phyloP scores from a whole-genome alignment of 306 rosid genomes.

The Abrus pulchellus region DNA sequence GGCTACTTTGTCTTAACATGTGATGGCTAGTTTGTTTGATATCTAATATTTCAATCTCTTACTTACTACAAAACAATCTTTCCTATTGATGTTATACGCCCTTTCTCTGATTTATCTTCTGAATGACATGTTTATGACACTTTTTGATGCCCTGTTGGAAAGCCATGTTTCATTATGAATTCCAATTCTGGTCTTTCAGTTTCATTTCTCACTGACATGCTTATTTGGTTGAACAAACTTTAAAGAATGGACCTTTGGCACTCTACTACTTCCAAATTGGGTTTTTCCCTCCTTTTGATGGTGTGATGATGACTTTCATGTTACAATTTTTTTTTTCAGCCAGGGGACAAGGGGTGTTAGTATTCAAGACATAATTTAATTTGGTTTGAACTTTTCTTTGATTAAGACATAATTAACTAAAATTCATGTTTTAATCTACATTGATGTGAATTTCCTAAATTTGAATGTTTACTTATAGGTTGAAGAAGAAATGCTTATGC shows the following conservation, averaged over 20 bases:
- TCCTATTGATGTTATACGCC: not conserved
- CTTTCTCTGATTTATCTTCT: not conserved
- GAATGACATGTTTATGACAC: not conserved
- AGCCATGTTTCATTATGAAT: not conserved
- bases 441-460: not conserved
- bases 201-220: not conserved
- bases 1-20: not conserved
- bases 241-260: not conserved
- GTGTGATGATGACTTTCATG: not conserved
- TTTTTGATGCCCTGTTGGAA: not conserved
- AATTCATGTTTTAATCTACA: constrained; percentile 1
- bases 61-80: not conserved
- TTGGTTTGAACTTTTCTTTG: constrained; percentile 6
- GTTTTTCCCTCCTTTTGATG: not conserved
- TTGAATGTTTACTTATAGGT: constrained; percentile 35
- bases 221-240: not conserved
- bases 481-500: constrained; percentile 58
- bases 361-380: constrained; percentile 7
- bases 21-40: not conserved
- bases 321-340: not conserved
- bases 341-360: not conserved
- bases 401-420: not conserved
- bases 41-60: not conserved
- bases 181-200: not conserved
- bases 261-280: not conserved